phyloP scores from a whole-genome alignment of 2,329 filamentous ascomycete genomes.

The Akanthomyces uredinophilus region DNA sequence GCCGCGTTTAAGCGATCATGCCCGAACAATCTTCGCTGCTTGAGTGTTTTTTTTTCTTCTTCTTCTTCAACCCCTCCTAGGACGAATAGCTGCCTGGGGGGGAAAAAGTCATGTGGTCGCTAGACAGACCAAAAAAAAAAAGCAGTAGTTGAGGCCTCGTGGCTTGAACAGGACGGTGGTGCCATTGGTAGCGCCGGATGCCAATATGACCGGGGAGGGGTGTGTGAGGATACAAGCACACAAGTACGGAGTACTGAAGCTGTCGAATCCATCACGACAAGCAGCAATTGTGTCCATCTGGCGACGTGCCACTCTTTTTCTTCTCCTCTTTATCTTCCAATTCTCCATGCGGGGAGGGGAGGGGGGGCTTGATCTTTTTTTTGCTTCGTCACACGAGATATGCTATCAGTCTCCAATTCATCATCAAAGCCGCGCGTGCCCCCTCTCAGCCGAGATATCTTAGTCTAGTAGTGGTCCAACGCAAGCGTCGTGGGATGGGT shows the following conservation, averaged over 20 bases:
- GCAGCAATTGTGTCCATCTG: not conserved
- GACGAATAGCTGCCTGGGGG: too few relatives aligned
- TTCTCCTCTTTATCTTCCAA: not conserved
- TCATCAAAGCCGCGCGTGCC: too few relatives aligned
- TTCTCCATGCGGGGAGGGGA: too few relatives aligned
- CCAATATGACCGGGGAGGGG: not conserved
- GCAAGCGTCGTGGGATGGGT: too few relatives aligned
- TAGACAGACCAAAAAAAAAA: not conserved
- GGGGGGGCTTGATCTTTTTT: not conserved
- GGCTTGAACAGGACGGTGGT: not conserved
- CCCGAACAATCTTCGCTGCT: too few relatives aligned
- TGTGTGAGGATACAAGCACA: not conserved
- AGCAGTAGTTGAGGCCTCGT: not conserved
- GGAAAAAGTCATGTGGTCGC: not conserved
- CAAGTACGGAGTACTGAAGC: too few relatives aligned
- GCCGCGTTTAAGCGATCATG: too few relatives aligned
- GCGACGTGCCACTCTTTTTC: not conserved
- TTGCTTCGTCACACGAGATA: not conserved
- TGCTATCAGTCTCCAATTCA: not conserved
- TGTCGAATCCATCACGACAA: not conserved
- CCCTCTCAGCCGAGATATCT: too few relatives aligned
- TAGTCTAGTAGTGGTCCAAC: too few relatives aligned
- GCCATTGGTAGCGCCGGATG: not conserved
- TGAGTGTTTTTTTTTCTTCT: too few relatives aligned
- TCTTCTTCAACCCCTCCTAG: too few relatives aligned